Base-by-base conservation (phyloP, 345 rosid genomes). In the Geranium rotundifolium region DNA sequence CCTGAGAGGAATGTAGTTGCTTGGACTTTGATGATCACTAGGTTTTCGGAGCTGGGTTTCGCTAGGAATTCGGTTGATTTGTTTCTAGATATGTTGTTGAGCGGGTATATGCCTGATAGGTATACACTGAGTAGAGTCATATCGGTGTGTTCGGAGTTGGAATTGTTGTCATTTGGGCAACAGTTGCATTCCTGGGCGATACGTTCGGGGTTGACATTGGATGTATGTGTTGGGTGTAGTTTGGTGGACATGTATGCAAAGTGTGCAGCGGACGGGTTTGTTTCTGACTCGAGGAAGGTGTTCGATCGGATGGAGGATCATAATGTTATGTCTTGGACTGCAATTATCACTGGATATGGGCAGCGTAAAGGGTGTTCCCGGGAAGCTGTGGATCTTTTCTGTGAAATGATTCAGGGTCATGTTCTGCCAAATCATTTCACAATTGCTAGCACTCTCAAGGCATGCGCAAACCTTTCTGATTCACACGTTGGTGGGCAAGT, bases 201-300 rank as follows among this genome's bases (percentile, higher is more conserved):
- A 49, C 67, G 84, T 72, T 67, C 78, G 0, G 86, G 90, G 6
- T 49, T 82, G 17, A 65, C 50, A n/a, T 70, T 16, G 17, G 95
- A 85, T 74, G 85, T 73, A 61, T 82, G 84, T 64, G 79, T 85
- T 58, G 85, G 86, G 19, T 87, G 88, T 76, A 82, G 84, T 79
- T 81, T 81, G 73, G 85, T 82, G 58, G 88, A 87, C 64, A 84
- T 87, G 97, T 82, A 90, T 55, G 86, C 81, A 6, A 87, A 90
- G 72, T 82, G 88, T 29, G n/a, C n/a, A n/a, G n/a, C n/a, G n/a
- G 75, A 73, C 52, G 83, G 91, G 20, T 80, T 80, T n/a, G 30
- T 78, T 30, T 77, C 59, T 68, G 79, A 82, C 69, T 77, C 82
- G 18, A 84, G 84, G 72, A 81, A 71, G 66, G 84, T 85, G 57